Conservation (phyloP, 208 protist genomes). For the Leishmania mexicana region DNA sequence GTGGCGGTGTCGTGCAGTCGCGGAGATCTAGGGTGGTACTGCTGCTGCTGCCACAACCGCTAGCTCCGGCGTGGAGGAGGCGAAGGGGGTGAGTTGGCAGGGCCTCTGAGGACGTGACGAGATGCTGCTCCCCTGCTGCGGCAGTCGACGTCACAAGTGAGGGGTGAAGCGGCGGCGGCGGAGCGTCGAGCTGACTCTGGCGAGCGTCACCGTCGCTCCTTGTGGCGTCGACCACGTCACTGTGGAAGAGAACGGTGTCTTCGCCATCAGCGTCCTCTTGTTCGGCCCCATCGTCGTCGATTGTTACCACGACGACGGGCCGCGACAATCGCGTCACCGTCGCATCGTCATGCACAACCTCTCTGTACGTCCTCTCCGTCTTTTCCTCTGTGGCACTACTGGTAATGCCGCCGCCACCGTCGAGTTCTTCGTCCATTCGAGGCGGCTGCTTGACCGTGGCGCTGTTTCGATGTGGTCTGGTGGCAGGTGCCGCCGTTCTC, state of each 20-base stretch:
- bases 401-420: neutral
- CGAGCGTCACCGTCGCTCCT: neutral
- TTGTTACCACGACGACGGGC: neutral
- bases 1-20: neutral
- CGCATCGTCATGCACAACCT: neutral
- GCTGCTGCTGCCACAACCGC: neutral
- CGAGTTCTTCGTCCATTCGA: neutral
- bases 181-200: neutral
- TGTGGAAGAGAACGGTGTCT: neutral
- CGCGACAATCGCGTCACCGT: neutral
- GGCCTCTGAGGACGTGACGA: neutral
- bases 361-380: neutral
- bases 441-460: neutral
- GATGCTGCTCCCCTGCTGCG: neutral
- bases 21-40: constrained; percentile 7
- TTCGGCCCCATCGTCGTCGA: neutral
- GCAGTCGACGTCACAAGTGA: neutral
- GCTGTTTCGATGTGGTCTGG: neutral
- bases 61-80: neutral
- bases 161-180: neutral
- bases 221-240: neutral
- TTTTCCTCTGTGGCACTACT: neutral
- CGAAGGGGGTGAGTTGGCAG: neutral
- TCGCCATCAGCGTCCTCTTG: neutral
- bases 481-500: neutral